Base-by-base conservation (phyloP, 441 rosid species). In the Biscutella laevigata region DNA sequence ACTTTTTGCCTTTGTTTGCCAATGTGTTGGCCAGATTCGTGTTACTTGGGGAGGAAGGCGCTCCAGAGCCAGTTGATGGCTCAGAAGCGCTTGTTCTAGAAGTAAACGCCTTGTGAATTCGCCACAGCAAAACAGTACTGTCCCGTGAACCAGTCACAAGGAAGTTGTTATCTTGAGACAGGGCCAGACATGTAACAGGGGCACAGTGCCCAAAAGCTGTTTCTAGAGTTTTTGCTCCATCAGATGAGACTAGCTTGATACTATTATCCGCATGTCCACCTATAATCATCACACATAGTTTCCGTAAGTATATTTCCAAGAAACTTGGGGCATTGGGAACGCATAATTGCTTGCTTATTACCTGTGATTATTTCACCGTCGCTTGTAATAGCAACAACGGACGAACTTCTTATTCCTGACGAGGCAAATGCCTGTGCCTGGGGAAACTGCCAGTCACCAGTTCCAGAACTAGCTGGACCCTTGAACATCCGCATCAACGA, bases 221-320 rank as follows among this genome's bases (percentile, higher is more conserved):
- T 74, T 94, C 97, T 43, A 94, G 66, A 24, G 95, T 81, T 76
- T 80, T 88, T 59, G 96, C 99, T 52, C 86, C 94, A 62, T 89
- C 97, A 34, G 91, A 59, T 50, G 99, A 83, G 64, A 94, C 45
- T 26, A 94, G 64, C 78, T 86, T 94, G 76, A 89, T 74, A 58
- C 97, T 89, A 57, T 78, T 89, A 77, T 94, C 99, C 6, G 74
- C 91, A 67, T 94, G 97, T 36, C 99, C 99, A 63, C 99, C 99
- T 94, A 44, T 30, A 62, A 71, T 36, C 64, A 37, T 59, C 50
- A 46, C 52, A 58, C 40, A 56, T 35, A 37, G 53, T 27, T 35
- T 58, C 38, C 30, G 28, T 46, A 40, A 19, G 38, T 40, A 33
- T 11, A 32, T 39, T 30, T 45, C 37, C 38, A 38, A 17, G 19